Base-by-base conservation (phyloP, 1,139 yeast genomes). In the Diutina scorzettiae region DNA sequence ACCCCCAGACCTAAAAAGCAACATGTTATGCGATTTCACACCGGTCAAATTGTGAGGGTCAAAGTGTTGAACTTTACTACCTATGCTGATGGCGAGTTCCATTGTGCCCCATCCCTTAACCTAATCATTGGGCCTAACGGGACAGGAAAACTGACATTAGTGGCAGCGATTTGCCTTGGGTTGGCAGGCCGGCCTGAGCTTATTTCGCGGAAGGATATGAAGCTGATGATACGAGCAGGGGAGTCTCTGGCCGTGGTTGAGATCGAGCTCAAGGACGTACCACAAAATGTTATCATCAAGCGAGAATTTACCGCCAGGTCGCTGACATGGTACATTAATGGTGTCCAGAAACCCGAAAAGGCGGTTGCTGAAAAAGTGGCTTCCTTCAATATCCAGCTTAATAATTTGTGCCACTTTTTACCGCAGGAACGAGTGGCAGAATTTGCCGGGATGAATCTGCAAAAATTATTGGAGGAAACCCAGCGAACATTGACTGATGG, bases 111-210 rank as follows among this genome's bases (percentile, higher is more conserved):
- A 0, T 71, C 81, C 2, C 66, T 93, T 55, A 93, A 93, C 57
- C 78, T 93, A 85, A 83, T 93, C 45, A 83, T 91, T 44, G 98
- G 97, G 0, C 97, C 98, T 5, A 93, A 93, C 56, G 99, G 99
- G 32, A 78, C 96, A 0, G 99, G 99, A 5, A 93, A 93, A 56
- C 80, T 93, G 41, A 86, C 98, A 0, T 75, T 91, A 51, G 95
- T 91, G 5, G 86, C 96, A 46, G 97, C 97, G 0, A 77, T 91
- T 1, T 91, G 96, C 57, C 66, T 93, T 33, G 96, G 96, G 0
- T 64, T 93, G 14, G 93, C 82, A 1, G 97, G 97, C 2, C 76
- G 73, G 47, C 74, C 89, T 5, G 85, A 79, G 29, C 66, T 80
- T 39, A 74, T 89, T 48, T 94, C 93, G n/a, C 74, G 96, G 42